These are phyloP conservation scores for Camelina neglecta DNA, from an alignment of 345 rosid genomes.

Conservation along the genomic window DNA sequence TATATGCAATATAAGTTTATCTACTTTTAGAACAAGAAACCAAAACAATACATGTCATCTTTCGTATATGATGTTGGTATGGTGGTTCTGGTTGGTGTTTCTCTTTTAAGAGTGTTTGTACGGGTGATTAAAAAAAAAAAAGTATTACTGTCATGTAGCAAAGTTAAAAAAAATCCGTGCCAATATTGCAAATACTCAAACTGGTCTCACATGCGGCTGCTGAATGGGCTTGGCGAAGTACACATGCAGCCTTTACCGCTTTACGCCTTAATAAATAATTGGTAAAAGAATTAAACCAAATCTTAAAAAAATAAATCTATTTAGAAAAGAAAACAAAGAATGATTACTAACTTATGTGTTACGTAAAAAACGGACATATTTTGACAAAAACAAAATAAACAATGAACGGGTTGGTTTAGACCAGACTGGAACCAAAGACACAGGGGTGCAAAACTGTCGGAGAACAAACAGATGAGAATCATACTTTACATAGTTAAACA, in stretches of 20 bases:
- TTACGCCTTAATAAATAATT: conserved; percentile 22
- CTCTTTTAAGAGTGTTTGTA: background rate
- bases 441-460: conserved; percentile 21
- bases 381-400: background rate
- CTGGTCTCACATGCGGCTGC: conserved; percentile 7
- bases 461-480: conserved; percentile 13
- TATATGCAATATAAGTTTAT: background rate
- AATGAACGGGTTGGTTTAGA: conserved; percentile 14
- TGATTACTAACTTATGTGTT: conserved; percentile 4
- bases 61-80: background rate
- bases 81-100: background rate
- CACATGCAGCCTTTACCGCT: conserved; percentile 1
- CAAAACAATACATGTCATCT: background rate
- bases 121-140: background rate
- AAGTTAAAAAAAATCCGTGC: background rate
- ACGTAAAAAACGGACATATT: conserved; percentile 13
- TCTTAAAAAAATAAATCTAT: background rate
- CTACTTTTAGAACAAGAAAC: background rate
- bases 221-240: conserved; percentile 8
- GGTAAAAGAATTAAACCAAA: conserved; percentile 7
- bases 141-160: background rate
- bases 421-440: conserved; percentile 25
- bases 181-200: conserved; percentile 7
- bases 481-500: background rate
- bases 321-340: background rate